Conservation (phyloP, 352 stramenopile species). For the Phytophthora meadii region DNA sequence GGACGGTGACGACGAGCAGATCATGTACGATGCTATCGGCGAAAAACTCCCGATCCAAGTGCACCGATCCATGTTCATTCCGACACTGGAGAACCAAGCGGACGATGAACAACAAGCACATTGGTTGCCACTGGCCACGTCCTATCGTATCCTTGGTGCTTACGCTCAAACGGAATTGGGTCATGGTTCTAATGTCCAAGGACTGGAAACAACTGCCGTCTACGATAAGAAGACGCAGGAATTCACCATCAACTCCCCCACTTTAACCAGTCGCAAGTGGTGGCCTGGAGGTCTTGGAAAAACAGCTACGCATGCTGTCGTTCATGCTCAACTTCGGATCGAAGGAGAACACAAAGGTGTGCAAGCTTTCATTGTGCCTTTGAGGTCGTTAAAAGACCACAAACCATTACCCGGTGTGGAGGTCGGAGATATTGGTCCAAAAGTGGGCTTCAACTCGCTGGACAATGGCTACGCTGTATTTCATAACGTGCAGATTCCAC, state of each 20-base stretch:
- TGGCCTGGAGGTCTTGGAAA: conserved; percentile 72
- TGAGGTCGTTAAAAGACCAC: conserved; percentile 20
- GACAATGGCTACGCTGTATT: conserved; percentile 26
- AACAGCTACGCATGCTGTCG: conserved; percentile 19
- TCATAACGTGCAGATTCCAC: conserved; percentile 17
- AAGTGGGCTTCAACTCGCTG: conserved; percentile 21
- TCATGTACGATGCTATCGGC: conserved; percentile 26
- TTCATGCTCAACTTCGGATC: conserved; percentile 17
- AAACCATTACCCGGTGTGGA: conserved; percentile 13
- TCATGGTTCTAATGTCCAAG: conserved; percentile 21
- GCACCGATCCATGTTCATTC: conserved; percentile 28
- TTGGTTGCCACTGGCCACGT: conserved; percentile 17
- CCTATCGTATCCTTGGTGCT: conserved; percentile 17
- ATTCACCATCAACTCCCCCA: conserved; percentile 94
- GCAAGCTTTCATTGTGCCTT: conserved; percentile 24
- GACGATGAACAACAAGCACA: conserved; percentile 23
- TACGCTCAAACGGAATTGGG: conserved; percentile 23
- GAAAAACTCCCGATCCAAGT: conserved; percentile 26
- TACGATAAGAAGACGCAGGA: conserved; percentile 84
- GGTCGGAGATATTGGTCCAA: conserved; percentile 19
- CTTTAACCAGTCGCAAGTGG: conserved; percentile 94
- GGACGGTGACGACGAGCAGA: conserved; percentile 19
- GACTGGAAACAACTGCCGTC: conserved; percentile 16
- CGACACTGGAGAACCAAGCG: conserved; percentile 22
- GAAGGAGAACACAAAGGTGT: conserved; percentile 15